Base-by-base conservation (phyloP, 371 early-diverging fungal species). In the Rhizopus delemar region DNA sequence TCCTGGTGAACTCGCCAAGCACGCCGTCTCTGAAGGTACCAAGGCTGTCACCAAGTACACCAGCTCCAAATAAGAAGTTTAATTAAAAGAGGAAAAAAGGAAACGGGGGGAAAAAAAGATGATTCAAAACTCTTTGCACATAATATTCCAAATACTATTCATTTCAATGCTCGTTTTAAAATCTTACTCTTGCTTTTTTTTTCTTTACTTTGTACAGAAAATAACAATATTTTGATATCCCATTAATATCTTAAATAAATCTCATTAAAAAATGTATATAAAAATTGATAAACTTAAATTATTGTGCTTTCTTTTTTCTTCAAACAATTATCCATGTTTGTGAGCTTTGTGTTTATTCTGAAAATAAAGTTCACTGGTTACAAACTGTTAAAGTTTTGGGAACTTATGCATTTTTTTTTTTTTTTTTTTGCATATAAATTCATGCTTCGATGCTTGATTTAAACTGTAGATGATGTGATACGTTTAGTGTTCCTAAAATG, bases 41-140 rank as follows among this genome's bases (percentile, higher is more conserved):
- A 96, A 95, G 88, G 95, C 97, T 65, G 94, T 95, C 74, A 93
- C 94, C 89, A 95, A 95, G 86, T 95, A 92, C 87, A 93, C 95
- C 70, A 83, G 86, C 59, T 85, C 92, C 69, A 86, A 87, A 72
- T 87, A 85, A 85, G 53, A 38, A 36, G 32, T n/a, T 31, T 46
- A 38, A 38, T 11, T 38, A 8, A 38, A 38, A 22, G 22, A 22
- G 22, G 22, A 22, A 22, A 22, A 22, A 22, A 22, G 2, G 22
- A 22, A 22, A 22, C 22, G 22, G 2, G 22, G 22, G 2, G 22
- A 2, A 22, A 22, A 22, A 22, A 22, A 22, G 22, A 22, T 22
- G 22, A 22, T 22, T 38, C 39, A 38, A 38, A 13, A 1, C 9
- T 33, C 35, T 13, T 35, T 46, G 31, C 34, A 15, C 41, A 34